A percentile compares a stretch with the other conserved stretches of the same genome.
These are phyloP conservation scores for Cadophora gregata DNA, from an alignment of 2,329 filamentous ascomycete species.

Conservation along the genomic window DNA sequence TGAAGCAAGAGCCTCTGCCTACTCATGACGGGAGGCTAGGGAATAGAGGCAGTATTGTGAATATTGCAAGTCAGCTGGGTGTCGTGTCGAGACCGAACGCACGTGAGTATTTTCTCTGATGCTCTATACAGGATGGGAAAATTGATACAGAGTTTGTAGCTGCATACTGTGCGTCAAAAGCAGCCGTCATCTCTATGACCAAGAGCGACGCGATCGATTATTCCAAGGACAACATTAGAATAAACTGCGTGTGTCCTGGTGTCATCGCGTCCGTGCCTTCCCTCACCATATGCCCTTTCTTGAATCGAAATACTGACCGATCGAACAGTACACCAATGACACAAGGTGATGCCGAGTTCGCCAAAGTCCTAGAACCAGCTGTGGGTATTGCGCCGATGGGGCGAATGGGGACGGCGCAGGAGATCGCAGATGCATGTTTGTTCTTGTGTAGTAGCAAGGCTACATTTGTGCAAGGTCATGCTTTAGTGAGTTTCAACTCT, in stretches of 20 bases:
- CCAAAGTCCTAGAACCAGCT: conserved; percentile 40
- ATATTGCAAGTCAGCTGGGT: conserved; percentile 52
- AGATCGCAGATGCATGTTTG: conserved; percentile 53
- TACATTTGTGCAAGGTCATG: conserved; percentile 52
- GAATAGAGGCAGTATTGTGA: conserved; percentile 52
- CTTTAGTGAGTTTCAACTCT: conserved; percentile 42
- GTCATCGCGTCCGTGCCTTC: conserved; percentile 47
- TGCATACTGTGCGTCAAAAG: conserved; percentile 54
- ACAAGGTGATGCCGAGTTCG: conserved; percentile 44
- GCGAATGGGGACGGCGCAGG: conserved; percentile 51
- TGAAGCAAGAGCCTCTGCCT: conserved; percentile 49
- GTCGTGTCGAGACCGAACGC: conserved; percentile 51
- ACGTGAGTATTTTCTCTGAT: conserved; percentile 42
- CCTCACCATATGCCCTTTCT: not conserved
- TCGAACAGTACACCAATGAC: conserved; percentile 50
- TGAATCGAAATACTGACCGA: not conserved
- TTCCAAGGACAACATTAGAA: conserved; percentile 51
- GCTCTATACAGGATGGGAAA: not conserved
- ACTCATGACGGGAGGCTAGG: conserved; percentile 52
- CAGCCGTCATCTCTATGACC: conserved; percentile 53
- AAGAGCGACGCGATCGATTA: conserved; percentile 57
- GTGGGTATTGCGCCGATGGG: conserved; percentile 47
- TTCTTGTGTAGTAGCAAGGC: conserved; percentile 53
- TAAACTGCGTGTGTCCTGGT: conserved; percentile 55
- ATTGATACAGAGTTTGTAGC: conserved; percentile 39